Percentiles rank a stretch among this genome's conserved stretches.
Evolutionary conservation across 2,329 filamentous ascomycete genomes (phyloP).

Genomic region (Nemania bipapillata): DNA sequence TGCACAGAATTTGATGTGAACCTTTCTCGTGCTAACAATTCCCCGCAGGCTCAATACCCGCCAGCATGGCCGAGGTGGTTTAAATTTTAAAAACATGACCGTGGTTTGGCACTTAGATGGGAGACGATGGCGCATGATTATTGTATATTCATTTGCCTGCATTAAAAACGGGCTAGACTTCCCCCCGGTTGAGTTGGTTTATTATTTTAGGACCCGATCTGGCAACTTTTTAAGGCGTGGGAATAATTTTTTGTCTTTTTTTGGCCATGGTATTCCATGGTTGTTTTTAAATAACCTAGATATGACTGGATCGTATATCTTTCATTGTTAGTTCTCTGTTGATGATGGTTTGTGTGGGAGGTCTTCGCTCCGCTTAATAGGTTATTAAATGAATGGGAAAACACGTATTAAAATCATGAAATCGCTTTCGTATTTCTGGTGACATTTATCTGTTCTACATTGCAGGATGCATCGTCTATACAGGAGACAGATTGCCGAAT

Average conservation of each 20-base stretch:
- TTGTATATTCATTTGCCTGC: conserved; percentile 33
- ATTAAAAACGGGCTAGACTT: conserved; percentile 40
- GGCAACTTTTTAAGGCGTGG: conserved; percentile 22
- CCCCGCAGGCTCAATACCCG: conserved; percentile 49
- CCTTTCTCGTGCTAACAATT: too few relatives aligned
- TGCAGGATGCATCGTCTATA: too few relatives aligned
- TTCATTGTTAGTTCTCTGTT: conserved; percentile 48
- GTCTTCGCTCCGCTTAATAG: conserved; percentile 47
- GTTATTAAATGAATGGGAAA: conserved; percentile 48
- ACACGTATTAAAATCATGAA: background rate
- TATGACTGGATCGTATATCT: conserved; percentile 63
- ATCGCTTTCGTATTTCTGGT: background rate
- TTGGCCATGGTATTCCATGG: conserved; percentile 3
- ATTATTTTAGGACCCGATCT: conserved; percentile 22
- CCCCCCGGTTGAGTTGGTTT: conserved; percentile 42
- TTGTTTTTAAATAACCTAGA: conserved; percentile 44
- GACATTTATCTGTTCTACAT: too few relatives aligned
- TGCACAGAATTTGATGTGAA: too few relatives aligned
- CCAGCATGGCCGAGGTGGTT: conserved; percentile 33
- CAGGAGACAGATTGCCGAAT: too few relatives aligned
- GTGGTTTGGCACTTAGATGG: background rate
- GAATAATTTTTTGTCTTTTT: conserved; percentile 18
- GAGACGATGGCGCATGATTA: conserved; percentile 22
- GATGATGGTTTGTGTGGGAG: conserved; percentile 28
- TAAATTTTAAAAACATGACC: conserved; percentile 21